Evolutionary conservation across 1,284 basidiomycete genomes (phyloP).

Genomic region (Malassezia slooffiae): DNA sequence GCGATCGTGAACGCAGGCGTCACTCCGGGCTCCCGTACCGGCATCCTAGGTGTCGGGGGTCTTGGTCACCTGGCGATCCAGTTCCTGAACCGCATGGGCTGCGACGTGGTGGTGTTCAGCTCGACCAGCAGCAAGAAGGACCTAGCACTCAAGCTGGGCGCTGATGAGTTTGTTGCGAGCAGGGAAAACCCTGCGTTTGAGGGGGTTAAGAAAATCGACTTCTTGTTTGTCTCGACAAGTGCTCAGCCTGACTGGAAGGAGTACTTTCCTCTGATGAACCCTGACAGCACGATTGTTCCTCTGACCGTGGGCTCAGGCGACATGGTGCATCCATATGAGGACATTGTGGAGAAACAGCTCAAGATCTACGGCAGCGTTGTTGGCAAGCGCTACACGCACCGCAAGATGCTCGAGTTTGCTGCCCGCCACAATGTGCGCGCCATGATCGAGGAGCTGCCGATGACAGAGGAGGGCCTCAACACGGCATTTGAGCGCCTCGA

Average conservation of each 20-base stretch:
- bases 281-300: slow-evolving; percentile 31
- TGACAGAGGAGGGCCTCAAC: slow-evolving; percentile 40
- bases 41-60: slow-evolving; percentile 48
- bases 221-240: slow-evolving; percentile 31
- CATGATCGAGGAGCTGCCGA: slow-evolving; percentile 37
- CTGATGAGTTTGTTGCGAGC: slow-evolving; percentile 45
- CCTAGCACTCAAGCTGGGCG: slow-evolving; percentile 47
- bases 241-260: slow-evolving; percentile 35
- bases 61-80: slow-evolving; percentile 47
- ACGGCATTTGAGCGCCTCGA: slow-evolving; percentile 28
- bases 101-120: slow-evolving; percentile 46
- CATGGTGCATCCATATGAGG: slow-evolving; percentile 25
- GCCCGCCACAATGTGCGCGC: slow-evolving; percentile 30
- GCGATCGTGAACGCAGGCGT: slow-evolving; percentile 46
- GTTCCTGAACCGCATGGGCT: slow-evolving; percentile 46
- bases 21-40: slow-evolving; percentile 44
- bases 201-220: slow-evolving; percentile 31
- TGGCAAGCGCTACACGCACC: slow-evolving; percentile 28
- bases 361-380: slow-evolving; percentile 32
- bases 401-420: slow-evolving; percentile 33
- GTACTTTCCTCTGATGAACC: slow-evolving; percentile 30
- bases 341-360: slow-evolving; percentile 32
- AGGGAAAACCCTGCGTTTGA: slow-evolving; percentile 29
- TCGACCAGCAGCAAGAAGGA: slow-evolving; percentile 41
- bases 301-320: slow-evolving; percentile 25